A percentile compares a stretch with the other conserved stretches of the same genome.
Conservation (phyloP, 345 rosid genomes). For the Gossypium mustelinum region DNA sequence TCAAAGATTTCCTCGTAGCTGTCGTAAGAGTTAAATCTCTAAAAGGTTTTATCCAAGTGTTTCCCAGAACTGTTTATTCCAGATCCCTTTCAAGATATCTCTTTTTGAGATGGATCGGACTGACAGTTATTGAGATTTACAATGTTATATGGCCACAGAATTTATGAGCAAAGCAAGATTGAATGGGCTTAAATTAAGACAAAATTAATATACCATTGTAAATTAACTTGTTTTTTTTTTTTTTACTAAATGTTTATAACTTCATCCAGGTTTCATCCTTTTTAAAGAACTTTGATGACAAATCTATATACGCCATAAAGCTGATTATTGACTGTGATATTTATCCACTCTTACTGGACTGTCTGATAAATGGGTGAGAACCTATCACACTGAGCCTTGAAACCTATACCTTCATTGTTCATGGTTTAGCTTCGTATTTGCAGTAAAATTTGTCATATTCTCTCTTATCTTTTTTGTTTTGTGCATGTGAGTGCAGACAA, state of each 20-base stretch:
- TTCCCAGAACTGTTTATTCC: neutral
- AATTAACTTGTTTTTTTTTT: neutral
- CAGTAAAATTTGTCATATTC: neutral
- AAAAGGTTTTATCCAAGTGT: neutral
- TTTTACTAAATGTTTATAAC: neutral
- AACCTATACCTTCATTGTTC: neutral
- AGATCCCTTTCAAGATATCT: neutral
- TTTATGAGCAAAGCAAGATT: neutral
- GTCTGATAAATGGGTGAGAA: slow-evolving; percentile 60
- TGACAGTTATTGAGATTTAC: neutral
- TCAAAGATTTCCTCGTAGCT: neutral
- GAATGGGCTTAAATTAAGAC: neutral
- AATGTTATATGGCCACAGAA: neutral
- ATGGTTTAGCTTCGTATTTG: neutral
- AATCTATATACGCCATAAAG: slow-evolving; percentile 41
- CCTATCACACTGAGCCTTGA: neutral
- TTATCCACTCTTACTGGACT: slow-evolving; percentile 74
- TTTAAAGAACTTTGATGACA: slow-evolving; percentile 43
- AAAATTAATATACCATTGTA: neutral
- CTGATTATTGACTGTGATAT: slow-evolving; percentile 48
- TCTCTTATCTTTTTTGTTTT: neutral
- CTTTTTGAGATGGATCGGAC: neutral
- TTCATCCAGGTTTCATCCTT: slow-evolving; percentile 56
- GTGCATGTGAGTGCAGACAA: neutral
- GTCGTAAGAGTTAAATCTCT: neutral